Evolutionary conservation across 805 yeast species (phyloP), one percentile per base, ranked within the genome.

Genomic region (Starmerella apicola): DNA sequence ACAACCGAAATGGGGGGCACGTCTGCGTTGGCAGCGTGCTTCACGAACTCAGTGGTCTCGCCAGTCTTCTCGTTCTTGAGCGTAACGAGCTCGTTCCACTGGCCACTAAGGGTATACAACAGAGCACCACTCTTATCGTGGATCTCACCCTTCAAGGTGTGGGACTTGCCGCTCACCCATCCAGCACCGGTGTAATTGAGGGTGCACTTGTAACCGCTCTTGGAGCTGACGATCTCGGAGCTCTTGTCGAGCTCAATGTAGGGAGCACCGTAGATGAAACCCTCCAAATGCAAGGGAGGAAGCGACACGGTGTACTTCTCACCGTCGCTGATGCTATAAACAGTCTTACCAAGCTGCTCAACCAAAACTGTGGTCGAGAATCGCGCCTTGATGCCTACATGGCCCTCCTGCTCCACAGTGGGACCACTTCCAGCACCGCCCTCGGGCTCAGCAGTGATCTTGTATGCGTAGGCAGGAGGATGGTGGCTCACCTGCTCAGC

Each of bases 401-500:
- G 88, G 39, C 98, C 98, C 60, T 86, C 81, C 46, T 85, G 66
- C 59, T 85, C 81, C 44, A 84, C 65, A 31, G 66, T 62, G 20
- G 79, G 78, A 25, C 77, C 70, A 58, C 78, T 70, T 53, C 74
- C 72, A 46, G 76, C 81, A 13, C 27, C 27, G 27, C 28, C 38
- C 2, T 18, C 36, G n/a, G 24, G 22, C 15, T 29, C 32, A 58
- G 85, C 85, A 54, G 72, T 64, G 41, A 91, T 72, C 32, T 85
- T 73, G 58, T 85, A 91, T 5, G 91, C 96, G n/a, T 97, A 86
- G 26, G 81, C 78, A 20, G 98, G 97, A 15, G 98, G 98, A 60
- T 91, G 98, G 63, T 91, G 98, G 46, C 86, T 77, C 12, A 91
- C 96, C 63, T 91, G 98, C 62, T 91, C 98, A 48, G 86, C 74